These are phyloP conservation scores for Vigna nakashimae DNA, from an alignment of 306 rosid species.

Conservation along the genomic window DNA sequence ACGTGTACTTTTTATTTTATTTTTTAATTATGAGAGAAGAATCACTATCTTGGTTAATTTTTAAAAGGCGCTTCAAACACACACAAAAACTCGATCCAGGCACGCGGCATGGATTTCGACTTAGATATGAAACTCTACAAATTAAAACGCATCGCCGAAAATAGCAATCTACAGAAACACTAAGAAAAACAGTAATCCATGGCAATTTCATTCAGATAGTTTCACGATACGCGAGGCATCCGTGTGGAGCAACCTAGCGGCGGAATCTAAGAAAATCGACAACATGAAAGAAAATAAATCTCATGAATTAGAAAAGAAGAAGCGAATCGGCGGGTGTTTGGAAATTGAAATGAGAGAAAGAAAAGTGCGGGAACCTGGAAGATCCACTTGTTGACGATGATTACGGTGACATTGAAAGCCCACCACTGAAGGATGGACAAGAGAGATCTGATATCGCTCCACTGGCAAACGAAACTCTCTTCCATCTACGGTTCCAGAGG, in stretches of 20 bases:
- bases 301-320: not conserved
- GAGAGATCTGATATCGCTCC: slow-evolving; percentile 85
- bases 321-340: not conserved
- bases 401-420: slow-evolving; percentile 90
- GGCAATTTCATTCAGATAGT: not conserved
- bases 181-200: not conserved
- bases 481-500: slow-evolving; percentile 53
- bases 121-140: not conserved
- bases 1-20: not conserved
- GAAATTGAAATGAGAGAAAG: not conserved
- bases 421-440: slow-evolving; percentile 95
- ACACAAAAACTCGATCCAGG: slow-evolving; percentile 7
- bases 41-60: not conserved
- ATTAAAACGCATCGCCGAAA: slow-evolving; percentile 12
- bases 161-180: not conserved
- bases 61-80: not conserved
- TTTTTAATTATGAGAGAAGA: slow-evolving; percentile 7
- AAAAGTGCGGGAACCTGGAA: slow-evolving; percentile 67
- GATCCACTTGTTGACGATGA: slow-evolving; percentile 98
- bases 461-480: slow-evolving; percentile 68
- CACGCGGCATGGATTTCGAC: not conserved
- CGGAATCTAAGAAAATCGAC: not conserved
- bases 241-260: not conserved
- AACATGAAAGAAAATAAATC: not conserved
- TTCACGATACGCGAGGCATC: not conserved